Conservation (phyloP, 495 filamentous ascomycete genomes). For the Penicillium egyptiacum region DNA sequence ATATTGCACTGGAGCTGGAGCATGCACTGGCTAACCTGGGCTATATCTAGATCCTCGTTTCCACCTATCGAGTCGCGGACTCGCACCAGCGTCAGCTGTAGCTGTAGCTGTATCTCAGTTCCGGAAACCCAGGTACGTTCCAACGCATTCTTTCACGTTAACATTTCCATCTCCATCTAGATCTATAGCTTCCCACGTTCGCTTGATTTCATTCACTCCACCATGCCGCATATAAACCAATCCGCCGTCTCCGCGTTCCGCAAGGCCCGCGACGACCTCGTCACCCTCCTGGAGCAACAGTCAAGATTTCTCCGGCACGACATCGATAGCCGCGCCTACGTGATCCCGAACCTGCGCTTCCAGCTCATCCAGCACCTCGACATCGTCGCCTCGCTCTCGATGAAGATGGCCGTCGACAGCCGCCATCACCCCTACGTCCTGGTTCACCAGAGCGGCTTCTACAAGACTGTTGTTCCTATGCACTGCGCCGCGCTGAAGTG, state of each 20-base stretch:
- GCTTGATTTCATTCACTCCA: neutral
- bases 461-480: neutral
- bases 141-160: neutral
- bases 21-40: neutral
- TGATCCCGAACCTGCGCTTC: neutral
- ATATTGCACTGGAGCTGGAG: neutral
- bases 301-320: neutral
- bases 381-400: neutral
- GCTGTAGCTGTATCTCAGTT: neutral
- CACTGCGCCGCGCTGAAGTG: conserved; percentile 3
- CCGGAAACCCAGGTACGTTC: neutral
- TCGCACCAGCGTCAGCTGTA: neutral
- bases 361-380: conserved; percentile 1
- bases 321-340: neutral
- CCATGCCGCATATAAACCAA: neutral
- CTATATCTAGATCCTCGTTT: neutral
- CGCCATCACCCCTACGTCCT: conserved; percentile 4
- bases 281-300: conserved; percentile 2
- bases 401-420: neutral
- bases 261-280: conserved; percentile 1
- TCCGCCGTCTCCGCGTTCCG: neutral
- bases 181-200: neutral
- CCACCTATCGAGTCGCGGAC: neutral
- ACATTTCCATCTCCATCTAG: neutral
- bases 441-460: neutral